A percentile compares a stretch with the other conserved stretches of the same genome.
Conservation (phyloP, 2,329 filamentous ascomycete genomes). For the Cordyceps javanica region DNA sequence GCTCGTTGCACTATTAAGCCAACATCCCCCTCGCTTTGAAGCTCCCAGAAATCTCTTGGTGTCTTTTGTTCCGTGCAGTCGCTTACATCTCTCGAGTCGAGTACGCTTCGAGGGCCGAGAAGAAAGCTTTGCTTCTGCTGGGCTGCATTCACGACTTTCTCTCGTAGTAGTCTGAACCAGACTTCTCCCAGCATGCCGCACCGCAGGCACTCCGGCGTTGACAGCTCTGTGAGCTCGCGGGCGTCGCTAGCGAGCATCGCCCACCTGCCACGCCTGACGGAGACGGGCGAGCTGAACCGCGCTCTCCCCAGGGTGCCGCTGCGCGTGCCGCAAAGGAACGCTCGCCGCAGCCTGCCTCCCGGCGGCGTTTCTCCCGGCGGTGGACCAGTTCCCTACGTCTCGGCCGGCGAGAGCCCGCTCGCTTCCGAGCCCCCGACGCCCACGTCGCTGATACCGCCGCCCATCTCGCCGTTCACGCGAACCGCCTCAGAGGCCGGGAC, state of each 20-base stretch:
- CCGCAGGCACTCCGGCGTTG: background rate
- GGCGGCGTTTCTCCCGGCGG: slow-evolving; percentile 17
- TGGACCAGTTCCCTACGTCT: slow-evolving; percentile 3
- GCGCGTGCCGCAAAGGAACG: slow-evolving; percentile 25
- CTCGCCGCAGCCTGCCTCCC: slow-evolving; percentile 19
- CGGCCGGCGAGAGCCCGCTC: background rate
- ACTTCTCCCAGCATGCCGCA: background rate
- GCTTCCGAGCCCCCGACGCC: background rate
- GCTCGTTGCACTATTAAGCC: background rate
- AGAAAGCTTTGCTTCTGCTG: too few species aligned
- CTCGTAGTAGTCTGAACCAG: background rate
- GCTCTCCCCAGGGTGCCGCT: slow-evolving; percentile 21
- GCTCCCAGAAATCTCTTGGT: too few species aligned
- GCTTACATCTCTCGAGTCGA: too few species aligned
- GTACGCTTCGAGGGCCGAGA: background rate
- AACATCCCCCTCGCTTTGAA: too few species aligned
- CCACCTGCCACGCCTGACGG: slow-evolving; percentile 32
- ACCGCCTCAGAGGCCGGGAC: slow-evolving; percentile 14
- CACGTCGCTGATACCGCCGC: background rate
- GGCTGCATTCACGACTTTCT: too few species aligned
- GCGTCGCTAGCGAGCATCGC: slow-evolving; percentile 22
- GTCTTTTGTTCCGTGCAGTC: too few species aligned
- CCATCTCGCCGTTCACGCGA: slow-evolving; percentile 9
- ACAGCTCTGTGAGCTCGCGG: slow-evolving; percentile 17
- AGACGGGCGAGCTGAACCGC: slow-evolving; percentile 26